Evolutionary conservation across 345 rosid genomes (phyloP).

Genomic region (Bruguiera gymnorhiza): DNA sequence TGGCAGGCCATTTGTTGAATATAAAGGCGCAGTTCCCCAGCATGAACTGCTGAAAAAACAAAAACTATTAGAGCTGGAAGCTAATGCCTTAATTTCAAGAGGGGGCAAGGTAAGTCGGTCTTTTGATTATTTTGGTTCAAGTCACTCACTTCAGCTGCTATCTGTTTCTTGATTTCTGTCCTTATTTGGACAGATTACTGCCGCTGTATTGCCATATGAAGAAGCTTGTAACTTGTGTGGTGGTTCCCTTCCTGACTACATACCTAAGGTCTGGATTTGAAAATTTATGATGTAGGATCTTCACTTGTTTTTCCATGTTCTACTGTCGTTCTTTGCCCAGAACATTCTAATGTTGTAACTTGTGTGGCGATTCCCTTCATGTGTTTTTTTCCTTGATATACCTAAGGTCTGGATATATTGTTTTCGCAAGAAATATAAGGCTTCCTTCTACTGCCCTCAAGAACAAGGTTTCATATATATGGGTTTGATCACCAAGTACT

Average conservation of each 20-base stretch:
- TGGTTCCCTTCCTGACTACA: constrained; percentile 80
- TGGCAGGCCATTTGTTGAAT: constrained; percentile 80
- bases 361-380: no score
- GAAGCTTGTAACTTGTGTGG: constrained; percentile 72
- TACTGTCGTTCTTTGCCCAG: no score
- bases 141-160: neutral
- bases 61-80: constrained; percentile 62
- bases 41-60: constrained; percentile 51
- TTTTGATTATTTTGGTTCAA: neutral
- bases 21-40: constrained; percentile 57
- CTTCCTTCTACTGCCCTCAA: no score
- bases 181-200: constrained; percentile 44
- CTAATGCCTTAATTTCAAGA: constrained; percentile 52
- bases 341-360: no score
- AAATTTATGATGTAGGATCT: neutral
- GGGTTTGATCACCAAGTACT: no score
- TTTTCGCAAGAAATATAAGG: no score
- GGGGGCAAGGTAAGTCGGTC: constrained; percentile 57
- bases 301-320: neutral
- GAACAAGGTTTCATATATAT: no score
- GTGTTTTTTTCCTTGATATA: no score
- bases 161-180: constrained; percentile 7
- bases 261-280: constrained; percentile 48
- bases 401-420: no score
- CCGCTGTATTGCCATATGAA: constrained; percentile 51